phyloP scores from a whole-genome alignment of 148 eudicot genomes.

The Chenopodium quinoa region DNA sequence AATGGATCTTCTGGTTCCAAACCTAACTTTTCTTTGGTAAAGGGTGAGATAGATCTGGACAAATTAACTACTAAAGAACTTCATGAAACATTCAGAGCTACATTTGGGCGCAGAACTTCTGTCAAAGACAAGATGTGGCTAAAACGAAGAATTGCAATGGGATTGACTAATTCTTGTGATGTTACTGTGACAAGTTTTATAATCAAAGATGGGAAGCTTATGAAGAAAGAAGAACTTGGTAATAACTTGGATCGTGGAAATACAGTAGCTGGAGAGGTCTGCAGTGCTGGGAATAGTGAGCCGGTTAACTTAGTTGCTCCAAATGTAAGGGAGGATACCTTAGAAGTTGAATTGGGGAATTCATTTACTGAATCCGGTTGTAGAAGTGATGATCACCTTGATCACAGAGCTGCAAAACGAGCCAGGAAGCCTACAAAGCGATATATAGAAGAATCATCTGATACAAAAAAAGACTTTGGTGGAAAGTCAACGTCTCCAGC shows the following conservation, averaged over 20 bases:
- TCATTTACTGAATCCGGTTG: conserved; percentile 34
- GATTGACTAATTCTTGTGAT: conserved; percentile 88
- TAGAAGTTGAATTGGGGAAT: conserved; percentile 30
- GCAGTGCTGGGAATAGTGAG: conserved; percentile 36
- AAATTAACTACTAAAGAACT: conserved; percentile 76
- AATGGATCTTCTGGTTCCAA: conserved; percentile 37
- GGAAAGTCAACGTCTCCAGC: conserved; percentile 45
- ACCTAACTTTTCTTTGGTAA: conserved; percentile 75
- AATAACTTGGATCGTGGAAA: conserved; percentile 33
- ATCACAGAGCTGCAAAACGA: conserved; percentile 67
- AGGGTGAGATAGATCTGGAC: conserved; percentile 82
- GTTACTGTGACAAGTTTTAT: conserved; percentile 62
- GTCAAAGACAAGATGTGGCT: conserved; percentile 97
- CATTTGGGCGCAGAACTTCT: conserved; percentile 90
- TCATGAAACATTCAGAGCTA: conserved; percentile 90
- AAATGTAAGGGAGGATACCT: conserved; percentile 33
- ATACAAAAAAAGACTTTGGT: conserved; percentile 50
- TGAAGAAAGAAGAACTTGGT: conserved; percentile 42
- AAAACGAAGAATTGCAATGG: conserved; percentile 92
- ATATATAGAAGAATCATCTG: conserved; percentile 87
- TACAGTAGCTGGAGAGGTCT: conserved; percentile 36
- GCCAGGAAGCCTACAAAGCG: conserved; percentile 88
- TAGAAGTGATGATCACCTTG: conserved; percentile 45
- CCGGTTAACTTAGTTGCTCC: conserved; percentile 22
- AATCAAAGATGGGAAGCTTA: conserved; percentile 51